Evolutionary conservation across 164 flowering plant genomes (phyloP), one percentile per base, ranked within the genome.

Genomic region (Piper betle): DNA sequence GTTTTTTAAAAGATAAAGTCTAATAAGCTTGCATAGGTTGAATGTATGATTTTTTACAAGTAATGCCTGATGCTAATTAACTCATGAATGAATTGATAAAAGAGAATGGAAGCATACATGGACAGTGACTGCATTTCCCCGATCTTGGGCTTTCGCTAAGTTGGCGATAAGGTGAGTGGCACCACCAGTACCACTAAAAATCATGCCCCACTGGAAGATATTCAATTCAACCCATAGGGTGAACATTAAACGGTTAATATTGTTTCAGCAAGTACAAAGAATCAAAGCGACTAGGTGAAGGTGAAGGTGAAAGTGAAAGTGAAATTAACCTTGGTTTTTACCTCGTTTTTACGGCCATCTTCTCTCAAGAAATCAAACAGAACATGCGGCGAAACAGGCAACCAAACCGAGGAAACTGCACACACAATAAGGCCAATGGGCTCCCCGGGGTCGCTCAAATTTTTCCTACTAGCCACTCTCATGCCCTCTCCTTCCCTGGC

Each of bases 181-280:
- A 12, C 81, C 80, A 64, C 92, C 88, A 59, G 64, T n/a, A n/a
- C n/a, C n/a, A n/a, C n/a, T 78, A 37, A 80, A 82, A 84, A 87
- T 79, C 60, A 83, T 76, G 58, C 87, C 99, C 99, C 99, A 94
- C 97, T 94, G 66, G 16, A 58, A 60, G n/a, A n/a, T n/a, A n/a
- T n/a, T n/a, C 16, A n/a, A n/a, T n/a, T n/a, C n/a, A n/a, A n/a
- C n/a, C n/a, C n/a, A n/a, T n/a, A n/a, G n/a, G n/a, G n/a, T n/a
- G n/a, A n/a, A n/a, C n/a, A n/a, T n/a, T n/a, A n/a, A n/a, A n/a
- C n/a, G n/a, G n/a, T n/a, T n/a, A n/a, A n/a, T n/a, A n/a, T n/a
- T n/a, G n/a, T n/a, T n/a, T n/a, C n/a, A n/a, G n/a, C n/a, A n/a
- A n/a, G n/a, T n/a, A n/a, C n/a, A n/a, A n/a, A n/a, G n/a, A n/a